Base-by-base conservation (phyloP, 352 stramenopile species). In the Plasmopara muralis region DNA sequence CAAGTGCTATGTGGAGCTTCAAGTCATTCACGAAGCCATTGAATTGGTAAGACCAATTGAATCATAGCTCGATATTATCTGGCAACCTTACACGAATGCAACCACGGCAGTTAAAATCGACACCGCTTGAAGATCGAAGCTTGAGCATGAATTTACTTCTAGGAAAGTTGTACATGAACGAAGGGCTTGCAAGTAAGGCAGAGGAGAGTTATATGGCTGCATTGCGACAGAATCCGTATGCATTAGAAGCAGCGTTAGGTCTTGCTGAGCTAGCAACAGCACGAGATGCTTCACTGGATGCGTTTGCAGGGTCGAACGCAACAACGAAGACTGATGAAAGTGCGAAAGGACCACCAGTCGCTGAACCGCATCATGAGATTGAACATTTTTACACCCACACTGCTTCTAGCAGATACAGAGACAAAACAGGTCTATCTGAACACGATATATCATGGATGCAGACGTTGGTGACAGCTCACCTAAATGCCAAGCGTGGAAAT, bases 161-260 rank as follows among this genome's bases (percentile, higher is more conserved):
- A 13, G 83, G 74, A 1, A 83, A 77, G 29, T 62, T 93, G 12
- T 87, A 87, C 41, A 31, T 71, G 14, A 57, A 56, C 35, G 74
- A 90, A 63, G 76, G 77, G 5, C 48, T 89, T 10, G 60, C 67
- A 45, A 80, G 63, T 45, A 80, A 87, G 43, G 83, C 79, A 1
- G 76, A 93, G 47, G 72, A 83, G 18, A 62, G 62, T 43, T 93
- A 86, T 49, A 57, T 50, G 13, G 38, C 44, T 43, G 83, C 77
- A 9, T 57, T 93, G 13, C 57, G 62, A 43, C 64, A 77, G 35
- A 90, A 89, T 47, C 80, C 83, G 30, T 93, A 90, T 41, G 83
- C 83, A 15, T 48, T 93, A 15, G 83, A 93, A 62, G 83, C 83
- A n/a, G 68, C 74, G n/a, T 37, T 93, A 47, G 76, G 74, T 9